Evolutionary conservation across 768 basidiomycete species (phyloP).

Genomic region (Fomitopsis pulvina): DNA sequence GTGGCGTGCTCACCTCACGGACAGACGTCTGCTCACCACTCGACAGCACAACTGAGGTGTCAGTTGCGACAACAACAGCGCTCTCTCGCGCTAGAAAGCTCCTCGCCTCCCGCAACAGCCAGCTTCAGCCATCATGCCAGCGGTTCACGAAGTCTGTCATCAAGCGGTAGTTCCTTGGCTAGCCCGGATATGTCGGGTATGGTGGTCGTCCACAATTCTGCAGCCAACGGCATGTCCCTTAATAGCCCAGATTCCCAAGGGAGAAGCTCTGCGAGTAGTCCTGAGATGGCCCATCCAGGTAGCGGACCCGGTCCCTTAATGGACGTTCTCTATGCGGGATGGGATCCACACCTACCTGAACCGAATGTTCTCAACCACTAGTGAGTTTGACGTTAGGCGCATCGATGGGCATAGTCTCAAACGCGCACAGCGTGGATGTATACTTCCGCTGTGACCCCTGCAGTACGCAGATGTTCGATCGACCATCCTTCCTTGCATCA

Average conservation of each 20-base stretch:
- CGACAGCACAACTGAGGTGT: constrained; percentile 53
- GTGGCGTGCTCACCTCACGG: background rate
- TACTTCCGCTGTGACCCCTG: constrained; percentile 90
- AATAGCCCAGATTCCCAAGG: constrained; percentile 18
- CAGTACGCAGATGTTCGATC: constrained; percentile 77
- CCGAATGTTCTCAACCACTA: constrained; percentile 68
- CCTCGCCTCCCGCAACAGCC: constrained; percentile 28
- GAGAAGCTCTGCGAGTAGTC: constrained; percentile 44
- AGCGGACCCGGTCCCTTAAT: constrained; percentile 47
- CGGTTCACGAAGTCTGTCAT: constrained; percentile 1
- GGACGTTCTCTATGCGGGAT: constrained; percentile 68
- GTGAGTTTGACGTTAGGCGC: constrained; percentile 33
- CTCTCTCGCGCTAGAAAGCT: constrained; percentile 27
- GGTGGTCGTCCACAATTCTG: constrained; percentile 21
- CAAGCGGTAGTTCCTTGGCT: constrained; percentile 16
- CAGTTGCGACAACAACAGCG: constrained; percentile 49
- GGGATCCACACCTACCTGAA: constrained; percentile 83
- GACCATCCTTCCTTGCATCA: constrained; percentile 71
- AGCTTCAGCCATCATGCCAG: background rate
- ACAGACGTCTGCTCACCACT: background rate
- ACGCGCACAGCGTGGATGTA: constrained; percentile 63
- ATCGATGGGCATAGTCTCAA: background rate
- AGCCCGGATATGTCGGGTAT: constrained; percentile 22
- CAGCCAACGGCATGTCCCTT: constrained; percentile 16
- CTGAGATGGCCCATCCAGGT: constrained; percentile 36